Evolutionary conservation across 2,329 filamentous ascomycete genomes (phyloP).

Genomic region (Pestalotiopsis fici): DNA sequence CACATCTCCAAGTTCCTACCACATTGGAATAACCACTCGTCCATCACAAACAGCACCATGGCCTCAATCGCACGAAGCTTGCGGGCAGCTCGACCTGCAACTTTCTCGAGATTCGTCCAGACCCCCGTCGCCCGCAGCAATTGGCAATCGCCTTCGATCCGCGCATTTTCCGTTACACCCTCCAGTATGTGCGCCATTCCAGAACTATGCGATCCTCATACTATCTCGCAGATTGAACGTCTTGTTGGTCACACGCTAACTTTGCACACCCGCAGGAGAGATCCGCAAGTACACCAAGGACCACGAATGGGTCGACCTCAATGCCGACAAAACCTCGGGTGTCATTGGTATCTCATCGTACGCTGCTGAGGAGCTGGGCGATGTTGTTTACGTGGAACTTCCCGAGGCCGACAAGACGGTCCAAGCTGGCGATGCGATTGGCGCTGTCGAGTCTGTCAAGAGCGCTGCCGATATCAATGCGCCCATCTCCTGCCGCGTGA

Average conservation of each 20-base stretch:
- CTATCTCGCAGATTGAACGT: not conserved
- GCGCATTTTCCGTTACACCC: slow-evolving; percentile 47
- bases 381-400: slow-evolving; percentile 97
- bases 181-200: slow-evolving; percentile 36
- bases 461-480: slow-evolving; percentile 96
- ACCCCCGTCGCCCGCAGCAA: slow-evolving; percentile 30
- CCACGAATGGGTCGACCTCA: slow-evolving; percentile 96
- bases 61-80: slow-evolving; percentile 61
- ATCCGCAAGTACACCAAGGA: slow-evolving; percentile 92
- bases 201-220: slow-evolving; percentile 25
- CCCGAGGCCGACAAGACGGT: slow-evolving; percentile 72
- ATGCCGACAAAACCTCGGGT: slow-evolving; percentile 79
- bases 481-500: slow-evolving; percentile 77
- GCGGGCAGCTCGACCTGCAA: slow-evolving; percentile 48
- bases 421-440: slow-evolving; percentile 78
- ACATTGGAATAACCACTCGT: not conserved
- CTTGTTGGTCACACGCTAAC: not conserved
- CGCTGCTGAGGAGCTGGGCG: slow-evolving; percentile 88
- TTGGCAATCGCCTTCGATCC: slow-evolving; percentile 39
- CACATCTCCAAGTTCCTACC: not conserved
- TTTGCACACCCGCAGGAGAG: slow-evolving; percentile 43
- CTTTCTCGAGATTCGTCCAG: slow-evolving; percentile 39
- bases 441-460: slow-evolving; percentile 97
- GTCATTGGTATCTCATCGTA: slow-evolving; percentile 85
- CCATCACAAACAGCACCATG: not conserved